A percentile compares a stretch with the other conserved stretches of the same genome.
phyloP scores from a whole-genome alignment of 306 rosid species.

The Crotalaria pallida region DNA sequence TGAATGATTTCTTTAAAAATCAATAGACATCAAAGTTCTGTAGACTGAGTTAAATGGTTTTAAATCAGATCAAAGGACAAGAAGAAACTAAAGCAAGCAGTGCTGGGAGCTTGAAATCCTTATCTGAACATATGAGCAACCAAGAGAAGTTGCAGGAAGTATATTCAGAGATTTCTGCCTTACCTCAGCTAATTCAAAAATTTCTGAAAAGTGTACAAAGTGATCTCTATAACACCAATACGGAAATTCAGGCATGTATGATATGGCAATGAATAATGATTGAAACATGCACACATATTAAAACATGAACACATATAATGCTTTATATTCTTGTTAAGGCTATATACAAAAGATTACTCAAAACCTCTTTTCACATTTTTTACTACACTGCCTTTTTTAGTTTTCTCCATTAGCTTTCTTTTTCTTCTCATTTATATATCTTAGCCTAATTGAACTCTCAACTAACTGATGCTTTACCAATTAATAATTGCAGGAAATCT shows the following conservation, averaged over 20 bases:
- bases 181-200: constrained; percentile 59
- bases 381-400: neutral
- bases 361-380: neutral
- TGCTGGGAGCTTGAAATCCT: constrained; percentile 60
- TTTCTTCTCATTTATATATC: too few species aligned
- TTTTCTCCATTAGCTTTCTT: too few species aligned
- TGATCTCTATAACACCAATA: constrained; percentile 40
- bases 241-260: constrained; percentile 67
- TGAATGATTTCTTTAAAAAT: constrained; percentile 20
- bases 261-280: constrained; percentile 12
- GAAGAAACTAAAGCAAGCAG: constrained; percentile 66
- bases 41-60: constrained; percentile 20
- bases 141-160: constrained; percentile 64
- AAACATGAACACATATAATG: neutral
- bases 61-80: constrained; percentile 70
- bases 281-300: constrained; percentile 16
- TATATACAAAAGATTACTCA: neutral
- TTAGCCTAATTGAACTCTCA: too few species aligned
- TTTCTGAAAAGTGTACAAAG: constrained; percentile 47
- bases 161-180: constrained; percentile 53
- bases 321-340: neutral
- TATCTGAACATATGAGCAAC: constrained; percentile 52
- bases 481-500: too few species aligned
- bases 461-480: too few species aligned
- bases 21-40: constrained; percentile 17